Evolutionary conservation across 768 basidiomycete species (phyloP), one percentile per base, ranked within the genome.

Genomic region (Suillus decipiens): DNA sequence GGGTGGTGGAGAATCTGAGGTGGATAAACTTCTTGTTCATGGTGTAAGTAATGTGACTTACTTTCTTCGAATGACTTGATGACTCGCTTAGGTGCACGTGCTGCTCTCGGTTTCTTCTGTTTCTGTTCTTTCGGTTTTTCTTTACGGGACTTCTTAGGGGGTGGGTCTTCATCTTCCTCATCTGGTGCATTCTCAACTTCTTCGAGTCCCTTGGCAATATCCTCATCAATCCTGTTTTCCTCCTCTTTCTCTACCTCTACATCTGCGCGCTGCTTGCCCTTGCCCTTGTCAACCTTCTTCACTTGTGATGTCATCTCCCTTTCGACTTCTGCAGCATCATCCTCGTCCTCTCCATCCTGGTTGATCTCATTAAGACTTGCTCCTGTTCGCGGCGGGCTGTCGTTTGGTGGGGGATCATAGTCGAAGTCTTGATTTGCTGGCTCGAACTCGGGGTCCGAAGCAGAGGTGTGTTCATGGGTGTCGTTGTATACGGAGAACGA

Each of bases 101-200:
- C 41, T 70, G 53, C 41, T 70, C 71, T 54, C 66, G 77, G 66
- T 66, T 74, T 67, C 69, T 64, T 64, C 43, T 66, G n/a, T 45
- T 72, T 73, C 67, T 65, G 74, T 72, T 15, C 75, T 72, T 63
- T 70, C 66, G 62, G 39, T 3, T 61, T 47, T 33, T 74, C 72
- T n/a, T 69, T 65, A 56, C 62, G 72, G n/a, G 55, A 10, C 34
- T 74, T 77, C 65, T 77, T 75, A 39, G 64, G 36, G 12, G 67
- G 70, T 2, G 74, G 75, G 17, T 41, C 64, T 31, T 41, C 28
- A 43, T 81, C 77, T 28, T 82, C 78, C 61, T 80, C 88, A 67
- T 86, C 86, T 1, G 84, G 82, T 50, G 80, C 82, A 61, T 81
- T 85, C 70, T 79, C 83, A 37, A 79, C 81, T 0, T 74, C 79